A percentile compares a stretch with the other conserved stretches of the same genome.
Evolutionary conservation across 495 filamentous ascomycete species (phyloP).

Genomic region (Tuber borchii): DNA sequence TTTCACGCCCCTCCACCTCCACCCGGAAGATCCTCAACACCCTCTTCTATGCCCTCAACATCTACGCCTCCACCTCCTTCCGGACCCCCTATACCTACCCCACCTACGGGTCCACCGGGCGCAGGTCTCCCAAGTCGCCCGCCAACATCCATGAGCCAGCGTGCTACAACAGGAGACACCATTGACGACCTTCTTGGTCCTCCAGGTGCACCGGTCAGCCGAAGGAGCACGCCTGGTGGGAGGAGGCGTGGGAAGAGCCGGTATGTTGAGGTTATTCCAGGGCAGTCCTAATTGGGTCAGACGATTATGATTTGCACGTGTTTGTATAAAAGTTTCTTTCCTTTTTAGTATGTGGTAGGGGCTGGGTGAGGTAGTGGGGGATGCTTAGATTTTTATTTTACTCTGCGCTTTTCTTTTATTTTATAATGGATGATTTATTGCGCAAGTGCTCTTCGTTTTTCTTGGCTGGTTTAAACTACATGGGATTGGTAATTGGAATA

Average conservation of each 20-base stretch:
- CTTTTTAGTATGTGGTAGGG: slow-evolving; percentile 8
- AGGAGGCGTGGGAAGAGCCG: slow-evolving; percentile 38
- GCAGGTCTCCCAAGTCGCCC: slow-evolving; percentile 41
- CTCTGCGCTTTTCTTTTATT: slow-evolving; percentile 10
- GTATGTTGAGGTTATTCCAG: slow-evolving; percentile 42
- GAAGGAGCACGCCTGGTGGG: slow-evolving; percentile 32
- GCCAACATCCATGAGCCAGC: slow-evolving; percentile 37
- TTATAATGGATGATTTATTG: slow-evolving; percentile 15
- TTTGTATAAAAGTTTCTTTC: slow-evolving; percentile 27
- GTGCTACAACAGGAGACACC: slow-evolving; percentile 25
- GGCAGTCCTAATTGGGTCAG: slow-evolving; percentile 26
- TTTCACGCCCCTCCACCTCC: slow-evolving; percentile 14
- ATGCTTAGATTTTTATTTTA: neutral
- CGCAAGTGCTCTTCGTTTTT: neutral
- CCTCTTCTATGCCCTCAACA: slow-evolving; percentile 36
- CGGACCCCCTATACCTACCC: slow-evolving; percentile 24
- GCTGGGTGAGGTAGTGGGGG: neutral
- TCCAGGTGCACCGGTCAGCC: slow-evolving; percentile 32
- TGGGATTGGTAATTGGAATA: neutral
- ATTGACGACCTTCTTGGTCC: slow-evolving; percentile 44
- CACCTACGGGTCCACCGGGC: slow-evolving; percentile 9
- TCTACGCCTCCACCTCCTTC: slow-evolving; percentile 29
- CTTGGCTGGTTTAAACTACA: neutral
- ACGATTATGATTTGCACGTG: slow-evolving; percentile 14
- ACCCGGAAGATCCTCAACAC: slow-evolving; percentile 15